Conservation (phyloP, 2,329 filamentous ascomycete species). For the Aspergillus pseudotamarii region DNA sequence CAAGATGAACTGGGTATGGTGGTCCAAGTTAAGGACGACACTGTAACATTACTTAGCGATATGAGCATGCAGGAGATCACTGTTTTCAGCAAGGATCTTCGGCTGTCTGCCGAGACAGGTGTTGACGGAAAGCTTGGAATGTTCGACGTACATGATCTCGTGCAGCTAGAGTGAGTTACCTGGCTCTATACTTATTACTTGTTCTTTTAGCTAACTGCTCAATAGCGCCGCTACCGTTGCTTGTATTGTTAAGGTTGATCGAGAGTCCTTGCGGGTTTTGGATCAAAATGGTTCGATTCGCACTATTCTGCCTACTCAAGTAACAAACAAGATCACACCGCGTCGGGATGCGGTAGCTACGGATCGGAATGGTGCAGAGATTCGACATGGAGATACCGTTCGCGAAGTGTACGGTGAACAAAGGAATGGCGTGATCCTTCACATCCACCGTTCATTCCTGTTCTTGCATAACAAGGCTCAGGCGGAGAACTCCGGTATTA, state of each 20-base stretch:
- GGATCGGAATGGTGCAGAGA: conserved; percentile 90
- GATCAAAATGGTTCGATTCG: conserved; percentile 86
- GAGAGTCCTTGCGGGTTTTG: conserved; percentile 84
- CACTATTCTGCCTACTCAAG: conserved; percentile 84
- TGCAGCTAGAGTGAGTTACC: conserved; percentile 76
- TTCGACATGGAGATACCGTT: conserved; percentile 86
- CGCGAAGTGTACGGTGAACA: conserved; percentile 86
- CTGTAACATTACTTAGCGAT: conserved; percentile 89
- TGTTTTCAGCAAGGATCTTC: conserved; percentile 95
- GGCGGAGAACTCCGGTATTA: conserved; percentile 85
- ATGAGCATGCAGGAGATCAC: conserved; percentile 92
- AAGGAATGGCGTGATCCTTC: conserved; percentile 84
- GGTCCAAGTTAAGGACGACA: conserved; percentile 87
- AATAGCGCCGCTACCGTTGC: conserved; percentile 78
- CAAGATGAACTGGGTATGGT: conserved; percentile 97
- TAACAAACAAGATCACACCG: conserved; percentile 83
- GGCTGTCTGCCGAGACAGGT: conserved; percentile 89
- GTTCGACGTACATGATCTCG: conserved; percentile 88
- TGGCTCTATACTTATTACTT: not conserved
- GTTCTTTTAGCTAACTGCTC: conserved; percentile 29
- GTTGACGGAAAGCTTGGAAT: conserved; percentile 81
- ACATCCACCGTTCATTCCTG: conserved; percentile 90
- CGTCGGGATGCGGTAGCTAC: conserved; percentile 86
- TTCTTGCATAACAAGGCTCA: conserved; percentile 85
- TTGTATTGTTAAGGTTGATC: conserved; percentile 92